Evolutionary conservation across 2,329 filamentous ascomycete genomes (phyloP).

Genomic region (Penicillium polonicum): DNA sequence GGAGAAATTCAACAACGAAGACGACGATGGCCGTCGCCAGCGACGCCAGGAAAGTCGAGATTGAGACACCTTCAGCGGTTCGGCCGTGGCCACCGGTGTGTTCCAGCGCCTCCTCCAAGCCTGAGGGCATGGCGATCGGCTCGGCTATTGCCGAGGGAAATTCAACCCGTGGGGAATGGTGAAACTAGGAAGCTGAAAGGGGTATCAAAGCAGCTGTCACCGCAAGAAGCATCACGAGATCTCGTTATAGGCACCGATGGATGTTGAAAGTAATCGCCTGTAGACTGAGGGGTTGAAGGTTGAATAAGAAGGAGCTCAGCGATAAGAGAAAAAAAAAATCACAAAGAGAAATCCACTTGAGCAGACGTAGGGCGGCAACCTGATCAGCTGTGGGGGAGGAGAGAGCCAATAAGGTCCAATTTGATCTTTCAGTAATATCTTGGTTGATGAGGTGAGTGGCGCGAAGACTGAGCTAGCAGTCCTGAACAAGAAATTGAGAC

Average conservation of each 20-base stretch:
- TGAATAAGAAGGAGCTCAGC: not conserved
- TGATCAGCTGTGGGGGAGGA: slow-evolving; percentile 17
- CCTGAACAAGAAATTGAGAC: slow-evolving; percentile 15
- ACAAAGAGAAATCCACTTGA: slow-evolving; percentile 1
- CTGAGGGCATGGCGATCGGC: slow-evolving; percentile 24
- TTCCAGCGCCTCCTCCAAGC: slow-evolving; percentile 37
- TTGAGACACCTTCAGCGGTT: slow-evolving; percentile 36
- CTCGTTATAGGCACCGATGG: not conserved
- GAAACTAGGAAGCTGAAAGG: slow-evolving; percentile 1
- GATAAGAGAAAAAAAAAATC: not conserved
- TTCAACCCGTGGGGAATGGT: not conserved
- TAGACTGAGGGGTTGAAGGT: not conserved
- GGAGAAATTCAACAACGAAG: slow-evolving; percentile 61
- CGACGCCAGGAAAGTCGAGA: slow-evolving; percentile 62
- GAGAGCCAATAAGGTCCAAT: not conserved
- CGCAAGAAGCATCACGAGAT: slow-evolving; percentile 3
- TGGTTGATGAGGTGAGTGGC: slow-evolving; percentile 35
- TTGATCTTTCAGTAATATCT: not conserved
- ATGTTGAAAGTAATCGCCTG: not conserved
- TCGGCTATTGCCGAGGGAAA: slow-evolving; percentile 7
- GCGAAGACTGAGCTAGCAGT: slow-evolving; percentile 14
- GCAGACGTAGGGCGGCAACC: slow-evolving; percentile 15
- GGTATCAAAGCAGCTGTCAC: not conserved
- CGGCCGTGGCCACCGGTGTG: slow-evolving; percentile 38
- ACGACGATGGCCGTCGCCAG: slow-evolving; percentile 61